Conservation (phyloP, 345 rosid species). For the Heritiera fomes region DNA sequence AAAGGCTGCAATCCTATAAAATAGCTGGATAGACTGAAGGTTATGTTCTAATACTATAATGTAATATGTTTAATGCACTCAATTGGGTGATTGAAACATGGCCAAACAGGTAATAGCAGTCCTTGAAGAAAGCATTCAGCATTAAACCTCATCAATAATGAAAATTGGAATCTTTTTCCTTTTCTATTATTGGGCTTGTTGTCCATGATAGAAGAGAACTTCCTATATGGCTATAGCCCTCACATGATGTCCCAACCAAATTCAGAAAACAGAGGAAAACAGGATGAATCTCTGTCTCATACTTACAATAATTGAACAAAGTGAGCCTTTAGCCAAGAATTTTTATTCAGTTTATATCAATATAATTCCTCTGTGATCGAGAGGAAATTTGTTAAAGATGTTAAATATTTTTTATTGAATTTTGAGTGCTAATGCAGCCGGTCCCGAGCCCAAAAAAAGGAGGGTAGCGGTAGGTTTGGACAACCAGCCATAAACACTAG, state of each 20-base stretch:
- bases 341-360: neutral
- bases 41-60: neutral
- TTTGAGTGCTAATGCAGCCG: neutral
- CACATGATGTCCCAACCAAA: neutral
- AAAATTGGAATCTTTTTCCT: neutral
- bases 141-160: neutral
- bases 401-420: neutral
- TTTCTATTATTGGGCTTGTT: neutral
- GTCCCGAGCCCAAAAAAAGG: too few species aligned
- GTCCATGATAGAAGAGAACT: neutral
- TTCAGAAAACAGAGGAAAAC: neutral
- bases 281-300: neutral
- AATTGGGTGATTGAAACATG: neutral
- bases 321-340: neutral
- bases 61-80: neutral
- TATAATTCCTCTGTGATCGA: neutral
- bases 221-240: neutral
- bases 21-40: neutral
- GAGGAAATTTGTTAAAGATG: neutral
- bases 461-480: too few species aligned
- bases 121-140: neutral
- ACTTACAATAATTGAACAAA: neutral
- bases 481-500: too few species aligned
- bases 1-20: neutral
- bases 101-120: neutral